Conservation (phyloP, 163 green algal genomes). For the Scenedesmus sp. region DNA sequence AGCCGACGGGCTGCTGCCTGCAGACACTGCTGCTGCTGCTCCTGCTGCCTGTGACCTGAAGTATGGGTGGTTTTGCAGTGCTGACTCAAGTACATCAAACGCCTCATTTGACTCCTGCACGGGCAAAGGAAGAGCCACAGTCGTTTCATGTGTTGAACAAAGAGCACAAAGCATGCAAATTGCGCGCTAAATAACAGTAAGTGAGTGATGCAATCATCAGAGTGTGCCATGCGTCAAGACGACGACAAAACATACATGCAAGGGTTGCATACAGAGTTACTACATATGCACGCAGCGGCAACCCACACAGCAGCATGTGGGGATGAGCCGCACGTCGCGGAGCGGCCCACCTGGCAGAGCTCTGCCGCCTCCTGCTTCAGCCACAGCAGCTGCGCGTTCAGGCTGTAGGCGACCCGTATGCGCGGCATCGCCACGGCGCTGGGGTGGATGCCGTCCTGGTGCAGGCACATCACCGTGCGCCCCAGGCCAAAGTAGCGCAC, state of each 20-base stretch:
- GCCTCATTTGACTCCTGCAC: conserved; percentile 63
- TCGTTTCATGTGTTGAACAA: too few relatives aligned
- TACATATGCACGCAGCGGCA: too few relatives aligned
- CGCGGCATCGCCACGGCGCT: conserved; percentile 74
- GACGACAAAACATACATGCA: too few relatives aligned
- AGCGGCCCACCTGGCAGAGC: conserved; percentile 67
- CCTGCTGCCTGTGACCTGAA: conserved; percentile 46
- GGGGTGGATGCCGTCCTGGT: conserved; percentile 69
- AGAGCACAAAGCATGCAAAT: too few relatives aligned
- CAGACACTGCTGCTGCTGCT: neutral
- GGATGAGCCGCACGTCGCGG: neutral
- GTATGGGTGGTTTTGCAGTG: conserved; percentile 58
- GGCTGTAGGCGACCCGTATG: conserved; percentile 56
- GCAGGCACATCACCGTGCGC: conserved; percentile 86
- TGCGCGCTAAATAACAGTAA: too few relatives aligned
- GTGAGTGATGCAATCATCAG: too few relatives aligned
- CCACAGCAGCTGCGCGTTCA: conserved; percentile 75
- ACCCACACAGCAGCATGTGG: too few relatives aligned
- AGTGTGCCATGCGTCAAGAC: too few relatives aligned
- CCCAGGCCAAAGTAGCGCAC: conserved; percentile 86
- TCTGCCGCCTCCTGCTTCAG: conserved; percentile 75
- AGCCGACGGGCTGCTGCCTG: neutral
- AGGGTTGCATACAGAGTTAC: too few relatives aligned
- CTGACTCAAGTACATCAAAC: conserved; percentile 63
- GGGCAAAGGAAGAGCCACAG: too few relatives aligned